phyloP scores from a whole-genome alignment of 768 basidiomycete genomes.

The Pulveroboletus sp. region DNA sequence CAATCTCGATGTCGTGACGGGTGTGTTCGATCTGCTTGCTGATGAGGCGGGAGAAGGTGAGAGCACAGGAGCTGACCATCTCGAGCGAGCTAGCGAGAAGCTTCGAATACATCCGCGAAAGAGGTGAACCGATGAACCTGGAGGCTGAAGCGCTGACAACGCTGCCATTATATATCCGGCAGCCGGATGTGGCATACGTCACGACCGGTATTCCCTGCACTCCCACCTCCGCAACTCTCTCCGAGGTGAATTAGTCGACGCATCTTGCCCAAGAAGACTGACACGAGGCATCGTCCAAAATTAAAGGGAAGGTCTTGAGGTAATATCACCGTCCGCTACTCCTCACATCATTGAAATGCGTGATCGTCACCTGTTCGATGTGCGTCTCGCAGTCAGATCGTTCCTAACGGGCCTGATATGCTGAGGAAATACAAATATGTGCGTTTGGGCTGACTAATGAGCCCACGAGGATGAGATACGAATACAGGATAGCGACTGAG shows the following conservation, averaged over 20 bases:
- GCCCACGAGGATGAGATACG: conserved; percentile 29
- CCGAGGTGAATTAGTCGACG: conserved; percentile 17
- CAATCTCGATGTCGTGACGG: conserved; percentile 18
- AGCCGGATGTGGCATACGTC: conserved; percentile 13
- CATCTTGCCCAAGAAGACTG: conserved; percentile 14
- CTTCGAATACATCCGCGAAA: conserved; percentile 23
- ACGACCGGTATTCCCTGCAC: conserved; percentile 14
- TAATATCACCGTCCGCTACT: conserved; percentile 29
- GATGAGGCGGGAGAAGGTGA: conserved; percentile 22
- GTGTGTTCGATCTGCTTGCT: conserved; percentile 17
- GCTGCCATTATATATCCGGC: conserved; percentile 20
- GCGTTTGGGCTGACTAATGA: conserved; percentile 16
- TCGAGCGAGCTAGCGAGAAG: conserved; percentile 14
- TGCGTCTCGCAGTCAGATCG: conserved; percentile 21
- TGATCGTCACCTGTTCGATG: conserved; percentile 29
- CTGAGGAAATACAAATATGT: conserved; percentile 16
- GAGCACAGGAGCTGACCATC: conserved; percentile 26
- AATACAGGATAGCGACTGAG: conserved; percentile 24
- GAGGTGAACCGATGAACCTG: conserved; percentile 9
- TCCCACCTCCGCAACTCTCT: conserved; percentile 11
- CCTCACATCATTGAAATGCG: conserved; percentile 28
- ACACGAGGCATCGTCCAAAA: conserved; percentile 26
- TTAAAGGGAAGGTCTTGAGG: conserved; percentile 27
- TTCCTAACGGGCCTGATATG: conserved; percentile 22
- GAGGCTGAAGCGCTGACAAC: conserved; percentile 1